phyloP scores from a whole-genome alignment of 1,139 yeast species.

The Zhuliangozyma parablackwelliae region DNA sequence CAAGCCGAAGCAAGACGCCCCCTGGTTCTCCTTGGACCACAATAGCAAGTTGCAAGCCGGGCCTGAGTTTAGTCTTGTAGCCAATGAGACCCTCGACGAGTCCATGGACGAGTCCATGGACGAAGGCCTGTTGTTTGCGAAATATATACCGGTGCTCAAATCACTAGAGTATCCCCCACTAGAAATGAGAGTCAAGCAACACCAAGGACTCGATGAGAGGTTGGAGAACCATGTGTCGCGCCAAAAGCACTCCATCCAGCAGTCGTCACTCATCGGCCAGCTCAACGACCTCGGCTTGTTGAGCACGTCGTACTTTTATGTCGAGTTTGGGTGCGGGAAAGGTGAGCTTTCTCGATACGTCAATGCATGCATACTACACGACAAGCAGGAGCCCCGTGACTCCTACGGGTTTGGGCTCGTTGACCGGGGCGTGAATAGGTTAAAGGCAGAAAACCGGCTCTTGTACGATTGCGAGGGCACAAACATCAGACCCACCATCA shows the following conservation, averaged over 20 bases:
- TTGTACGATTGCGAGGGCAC: conserved; percentile 38
- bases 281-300: conserved; percentile 44
- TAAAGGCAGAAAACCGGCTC: conserved; percentile 75
- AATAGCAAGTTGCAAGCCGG: conserved; percentile 19
- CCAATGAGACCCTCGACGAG: conserved; percentile 14
- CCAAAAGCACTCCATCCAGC: conserved; percentile 78
- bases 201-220: conserved; percentile 32
- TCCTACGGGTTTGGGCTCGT: conserved; percentile 54
- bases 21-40: conserved; percentile 41
- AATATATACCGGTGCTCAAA: conserved; percentile 30
- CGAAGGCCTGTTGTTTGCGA: conserved; percentile 14
- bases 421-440: conserved; percentile 73
- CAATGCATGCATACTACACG: conserved; percentile 40
- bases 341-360: conserved; percentile 77
- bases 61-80: not conserved
- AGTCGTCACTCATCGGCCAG: conserved; percentile 74
- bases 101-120: conserved; percentile 9
- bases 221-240: conserved; percentile 43
- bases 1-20: conserved; percentile 25
- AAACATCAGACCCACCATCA: conserved; percentile 27
- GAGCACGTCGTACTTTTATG: conserved; percentile 33
- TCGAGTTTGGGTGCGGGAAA: conserved; percentile 90
- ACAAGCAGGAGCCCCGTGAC: conserved; percentile 11
- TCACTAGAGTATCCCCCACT: conserved; percentile 12
- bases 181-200: conserved; percentile 12